Percentiles rank a stretch among this genome's conserved stretches.
These are phyloP conservation scores for Monosporozyma servazzii DNA, from an alignment of 805 yeast genomes.

Conservation along the genomic window DNA sequence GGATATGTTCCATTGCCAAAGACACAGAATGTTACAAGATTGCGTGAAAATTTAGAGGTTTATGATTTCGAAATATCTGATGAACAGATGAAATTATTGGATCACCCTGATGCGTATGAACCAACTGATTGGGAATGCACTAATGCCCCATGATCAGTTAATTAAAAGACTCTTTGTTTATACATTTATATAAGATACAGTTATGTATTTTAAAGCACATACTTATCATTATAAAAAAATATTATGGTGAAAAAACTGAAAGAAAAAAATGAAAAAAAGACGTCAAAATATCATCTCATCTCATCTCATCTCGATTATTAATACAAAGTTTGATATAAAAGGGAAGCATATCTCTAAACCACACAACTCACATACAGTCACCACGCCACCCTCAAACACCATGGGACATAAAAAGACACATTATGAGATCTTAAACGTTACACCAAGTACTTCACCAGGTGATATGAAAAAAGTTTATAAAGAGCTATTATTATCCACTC, in stretches of 20 bases:
- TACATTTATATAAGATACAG: background rate
- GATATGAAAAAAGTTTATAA: constrained; percentile 60
- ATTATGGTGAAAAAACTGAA: background rate
- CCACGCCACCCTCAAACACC: background rate
- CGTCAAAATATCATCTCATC: background rate
- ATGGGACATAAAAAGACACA: constrained; percentile 23
- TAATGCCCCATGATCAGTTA: constrained; percentile 39
- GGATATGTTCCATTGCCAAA: constrained; percentile 68
- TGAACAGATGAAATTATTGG: constrained; percentile 34
- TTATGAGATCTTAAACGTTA: constrained; percentile 53
- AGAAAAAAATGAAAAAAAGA: background rate
- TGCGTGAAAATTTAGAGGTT: constrained; percentile 47
- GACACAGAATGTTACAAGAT: constrained; percentile 44
- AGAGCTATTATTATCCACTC: constrained; percentile 47
- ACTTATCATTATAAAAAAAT: background rate
- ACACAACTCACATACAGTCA: background rate
- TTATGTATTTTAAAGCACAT: background rate
- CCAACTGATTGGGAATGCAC: constrained; percentile 76
- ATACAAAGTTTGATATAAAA: background rate
- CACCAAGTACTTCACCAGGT: constrained; percentile 27
- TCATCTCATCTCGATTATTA: background rate
- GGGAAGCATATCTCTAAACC: background rate
- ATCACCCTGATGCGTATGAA: constrained; percentile 50
- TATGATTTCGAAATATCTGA: constrained; percentile 38
- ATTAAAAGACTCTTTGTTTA: no score